These are phyloP conservation scores for Tolypocladium pustulatum DNA, from an alignment of 2,329 filamentous ascomycete species.

Conservation along the genomic window DNA sequence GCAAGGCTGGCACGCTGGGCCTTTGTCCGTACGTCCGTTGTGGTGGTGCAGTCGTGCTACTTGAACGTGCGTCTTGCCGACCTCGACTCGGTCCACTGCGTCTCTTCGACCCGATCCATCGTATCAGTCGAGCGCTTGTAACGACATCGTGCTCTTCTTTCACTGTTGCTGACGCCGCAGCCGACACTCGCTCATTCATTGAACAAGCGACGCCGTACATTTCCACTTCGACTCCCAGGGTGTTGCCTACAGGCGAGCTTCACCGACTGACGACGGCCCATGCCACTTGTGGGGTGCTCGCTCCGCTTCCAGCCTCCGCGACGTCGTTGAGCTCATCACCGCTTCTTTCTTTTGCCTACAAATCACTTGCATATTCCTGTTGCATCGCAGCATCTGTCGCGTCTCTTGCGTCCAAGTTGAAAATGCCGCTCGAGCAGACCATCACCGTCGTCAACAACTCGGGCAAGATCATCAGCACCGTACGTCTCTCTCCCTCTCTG, in stretches of 20 bases:
- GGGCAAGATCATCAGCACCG: constrained; percentile 82
- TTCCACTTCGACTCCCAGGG: not conserved
- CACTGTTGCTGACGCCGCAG: not conserved
- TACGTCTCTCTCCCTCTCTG: constrained; percentile 33
- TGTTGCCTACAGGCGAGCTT: not conserved
- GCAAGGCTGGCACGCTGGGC: too few species aligned
- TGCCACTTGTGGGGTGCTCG: not conserved
- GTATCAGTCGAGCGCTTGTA: not conserved
- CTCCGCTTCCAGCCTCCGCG: not conserved
- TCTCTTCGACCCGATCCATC: not conserved
- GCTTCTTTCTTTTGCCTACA: not conserved
- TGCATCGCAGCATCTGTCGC: not conserved
- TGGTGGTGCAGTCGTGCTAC: not conserved
- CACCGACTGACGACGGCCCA: not conserved
- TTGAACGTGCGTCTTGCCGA: not conserved
- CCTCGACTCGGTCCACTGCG: not conserved
- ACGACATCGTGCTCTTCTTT: not conserved
- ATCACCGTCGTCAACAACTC: constrained; percentile 86
- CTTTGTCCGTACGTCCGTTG: too few species aligned
- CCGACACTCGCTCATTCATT: too few species aligned
- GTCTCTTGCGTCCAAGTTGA: not conserved
- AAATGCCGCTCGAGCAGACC: constrained; percentile 50
- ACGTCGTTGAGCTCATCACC: not conserved
- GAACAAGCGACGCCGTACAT: too few species aligned
- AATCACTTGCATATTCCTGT: not conserved